Conservation (phyloP, 495 filamentous ascomycete species). For the Aspergillus affinis region DNA sequence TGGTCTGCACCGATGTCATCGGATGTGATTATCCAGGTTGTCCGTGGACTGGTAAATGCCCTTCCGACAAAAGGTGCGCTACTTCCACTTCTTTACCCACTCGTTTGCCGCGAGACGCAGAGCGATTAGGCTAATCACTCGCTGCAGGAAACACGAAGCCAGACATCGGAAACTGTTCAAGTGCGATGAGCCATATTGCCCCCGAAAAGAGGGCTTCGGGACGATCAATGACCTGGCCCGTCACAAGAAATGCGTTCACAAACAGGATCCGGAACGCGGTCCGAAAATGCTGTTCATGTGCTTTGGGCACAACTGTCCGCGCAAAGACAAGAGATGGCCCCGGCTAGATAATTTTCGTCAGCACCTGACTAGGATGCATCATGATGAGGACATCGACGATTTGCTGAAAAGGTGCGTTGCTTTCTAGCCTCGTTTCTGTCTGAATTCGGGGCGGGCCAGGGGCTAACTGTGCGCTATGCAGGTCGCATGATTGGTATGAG, state of each 20-base stretch:
- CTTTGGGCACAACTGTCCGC: slow-evolving; percentile 59
- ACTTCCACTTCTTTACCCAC: background rate
- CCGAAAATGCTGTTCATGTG: slow-evolving; percentile 67
- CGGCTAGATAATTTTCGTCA: slow-evolving; percentile 89
- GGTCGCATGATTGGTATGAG: slow-evolving; percentile 46
- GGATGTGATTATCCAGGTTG: slow-evolving; percentile 38
- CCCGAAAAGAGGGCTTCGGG: slow-evolving; percentile 68
- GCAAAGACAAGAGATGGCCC: slow-evolving; percentile 77
- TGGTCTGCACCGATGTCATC: slow-evolving; percentile 24
- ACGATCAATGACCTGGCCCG: slow-evolving; percentile 78
- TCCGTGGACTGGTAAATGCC: slow-evolving; percentile 41
- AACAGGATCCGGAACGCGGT: slow-evolving; percentile 50
- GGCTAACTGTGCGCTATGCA: slow-evolving; percentile 16
- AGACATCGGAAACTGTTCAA: slow-evolving; percentile 73
- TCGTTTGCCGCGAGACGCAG: background rate
- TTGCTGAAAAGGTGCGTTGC: slow-evolving; percentile 55
- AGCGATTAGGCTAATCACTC: slow-evolving; percentile 7
- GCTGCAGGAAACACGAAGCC: slow-evolving; percentile 72
- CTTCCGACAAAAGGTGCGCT: slow-evolving; percentile 41
- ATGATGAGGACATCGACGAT: slow-evolving; percentile 48
- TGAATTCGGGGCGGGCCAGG: background rate
- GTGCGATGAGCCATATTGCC: slow-evolving; percentile 62
- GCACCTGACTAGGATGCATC: slow-evolving; percentile 80
- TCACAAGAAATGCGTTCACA: slow-evolving; percentile 70
- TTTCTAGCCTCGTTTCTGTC: background rate